These are phyloP conservation scores for Penicillium aurantiogriseum DNA, from an alignment of 2,329 filamentous ascomycete genomes.

Conservation along the genomic window DNA sequence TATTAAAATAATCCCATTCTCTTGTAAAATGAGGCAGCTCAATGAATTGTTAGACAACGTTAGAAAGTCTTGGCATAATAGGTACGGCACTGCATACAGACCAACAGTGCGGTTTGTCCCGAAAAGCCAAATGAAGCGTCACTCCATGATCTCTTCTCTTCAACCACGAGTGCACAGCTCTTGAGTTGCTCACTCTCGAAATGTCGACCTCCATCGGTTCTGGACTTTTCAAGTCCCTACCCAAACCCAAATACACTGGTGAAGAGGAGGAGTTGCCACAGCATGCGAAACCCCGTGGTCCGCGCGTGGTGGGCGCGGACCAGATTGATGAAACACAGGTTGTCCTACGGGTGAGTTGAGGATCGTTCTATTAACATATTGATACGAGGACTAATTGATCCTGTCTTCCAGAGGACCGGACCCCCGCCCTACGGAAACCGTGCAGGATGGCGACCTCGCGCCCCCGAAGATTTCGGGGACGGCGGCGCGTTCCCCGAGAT, in stretches of 20 bases:
- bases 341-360: conserved; percentile 65
- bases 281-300: conserved; percentile 72
- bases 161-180: conserved; percentile 18
- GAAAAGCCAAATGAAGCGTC: conserved; percentile 23
- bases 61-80: conserved; percentile 10
- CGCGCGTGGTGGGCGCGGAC: conserved; percentile 75
- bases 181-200: conserved; percentile 19
- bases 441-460: conserved; percentile 84
- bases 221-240: conserved; percentile 75
- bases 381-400: conserved; percentile 3
- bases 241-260: conserved; percentile 86
- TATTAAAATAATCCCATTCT: not conserved
- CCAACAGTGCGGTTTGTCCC: conserved; percentile 17
- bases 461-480: conserved; percentile 89
- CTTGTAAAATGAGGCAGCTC: not conserved
- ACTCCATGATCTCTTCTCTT: conserved; percentile 17
- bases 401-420: conserved; percentile 61
- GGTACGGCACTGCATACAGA: conserved; percentile 2
- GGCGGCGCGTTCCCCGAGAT: conserved; percentile 95
- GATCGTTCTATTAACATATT: conserved; percentile 7
- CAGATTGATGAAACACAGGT: conserved; percentile 84
- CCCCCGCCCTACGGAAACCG: conserved; percentile 87
- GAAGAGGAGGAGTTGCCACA: conserved; percentile 78
- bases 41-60: not conserved
- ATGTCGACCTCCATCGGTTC: conserved; percentile 65